phyloP scores from a whole-genome alignment of 305 asterid species.

The Fraxinus platypoda region DNA sequence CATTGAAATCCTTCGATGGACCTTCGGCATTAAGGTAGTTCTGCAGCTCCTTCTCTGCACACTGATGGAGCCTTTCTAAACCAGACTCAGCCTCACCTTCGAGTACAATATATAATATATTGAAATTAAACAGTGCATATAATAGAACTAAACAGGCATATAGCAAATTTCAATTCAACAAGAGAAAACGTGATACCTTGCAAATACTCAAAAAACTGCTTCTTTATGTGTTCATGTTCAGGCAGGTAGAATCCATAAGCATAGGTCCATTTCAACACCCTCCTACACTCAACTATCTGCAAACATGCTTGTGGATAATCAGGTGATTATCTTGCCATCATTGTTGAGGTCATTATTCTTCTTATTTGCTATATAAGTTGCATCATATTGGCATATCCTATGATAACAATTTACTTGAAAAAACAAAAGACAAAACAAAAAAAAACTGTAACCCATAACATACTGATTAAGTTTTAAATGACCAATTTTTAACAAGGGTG shows the following conservation, averaged over 20 bases:
- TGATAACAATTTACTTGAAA: background rate
- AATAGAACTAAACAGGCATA: background rate
- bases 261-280: constrained; percentile 54
- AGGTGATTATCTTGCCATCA: background rate
- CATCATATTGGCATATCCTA: background rate
- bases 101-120: background rate
- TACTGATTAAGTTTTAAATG: background rate
- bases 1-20: constrained; percentile 16
- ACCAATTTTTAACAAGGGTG: background rate
- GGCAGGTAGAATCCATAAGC: constrained; percentile 42
- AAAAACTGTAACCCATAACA: background rate
- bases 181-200: constrained; percentile 44
- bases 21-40: background rate
- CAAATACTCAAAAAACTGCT: constrained; percentile 33
- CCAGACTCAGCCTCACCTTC: constrained; percentile 44
- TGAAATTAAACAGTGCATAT: constrained; percentile 6
- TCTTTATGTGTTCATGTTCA: constrained; percentile 17
- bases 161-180: constrained; percentile 10
- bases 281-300: constrained; percentile 50
- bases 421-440: too few relatives aligned
- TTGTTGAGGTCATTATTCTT: background rate
- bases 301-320: background rate
- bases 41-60: constrained; percentile 37
- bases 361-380: too few relatives aligned
- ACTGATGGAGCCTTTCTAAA: constrained; percentile 41